Evolutionary conservation across 1,284 basidiomycete species (phyloP), one percentile per base, ranked within the genome.

Genomic region (Trichosporon faecale): DNA sequence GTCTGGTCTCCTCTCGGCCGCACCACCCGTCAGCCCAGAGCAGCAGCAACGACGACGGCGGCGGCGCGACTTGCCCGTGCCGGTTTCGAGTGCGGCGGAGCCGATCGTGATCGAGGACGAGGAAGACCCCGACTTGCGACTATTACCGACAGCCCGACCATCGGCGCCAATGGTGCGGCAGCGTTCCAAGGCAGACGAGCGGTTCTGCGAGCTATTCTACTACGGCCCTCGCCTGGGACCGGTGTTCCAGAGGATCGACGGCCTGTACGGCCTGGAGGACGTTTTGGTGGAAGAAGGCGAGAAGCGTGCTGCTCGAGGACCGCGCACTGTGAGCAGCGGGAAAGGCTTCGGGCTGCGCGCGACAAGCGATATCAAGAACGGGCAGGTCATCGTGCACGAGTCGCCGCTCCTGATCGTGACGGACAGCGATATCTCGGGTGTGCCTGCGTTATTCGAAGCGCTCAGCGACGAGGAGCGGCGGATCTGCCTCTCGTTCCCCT

Each of bases 321-420:
- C 40, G 12, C 40, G 40, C 16, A 16, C 40, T 9, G 16, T 44
- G 16, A n/a, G 40, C 7, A 44, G 40, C 16, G 57, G 57, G 18
- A 61, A 29, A 11, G 57, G 57, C 6, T 61, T 61, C 29, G 57
- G 57, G 2, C 29, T 61, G 3, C 16, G 27, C 4, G 57, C 57
- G 6, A 61, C 57, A 7, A 44, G 55, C 8, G n/a, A 25, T 6
- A 67, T 67, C 21, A 11, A 52, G 27, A 40, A 61, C 11, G 66
- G 60, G 2, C 37, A 63, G 11, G n/a, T 64, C 2, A 64, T 68
- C 21, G 6, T 68, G 8, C 46, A 31, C 44, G 67, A 68, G 67
- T 27, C 25, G 29, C 67, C 67, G 7, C 37, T 68, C 7, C 7
- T 64, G 29, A 25, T 35, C 5, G 21, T 64, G 8, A 23, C 18